Evolutionary conservation across 2,329 filamentous ascomycete genomes (phyloP), one percentile per base, ranked within the genome.

Genomic region (Diaporthe sp.): DNA sequence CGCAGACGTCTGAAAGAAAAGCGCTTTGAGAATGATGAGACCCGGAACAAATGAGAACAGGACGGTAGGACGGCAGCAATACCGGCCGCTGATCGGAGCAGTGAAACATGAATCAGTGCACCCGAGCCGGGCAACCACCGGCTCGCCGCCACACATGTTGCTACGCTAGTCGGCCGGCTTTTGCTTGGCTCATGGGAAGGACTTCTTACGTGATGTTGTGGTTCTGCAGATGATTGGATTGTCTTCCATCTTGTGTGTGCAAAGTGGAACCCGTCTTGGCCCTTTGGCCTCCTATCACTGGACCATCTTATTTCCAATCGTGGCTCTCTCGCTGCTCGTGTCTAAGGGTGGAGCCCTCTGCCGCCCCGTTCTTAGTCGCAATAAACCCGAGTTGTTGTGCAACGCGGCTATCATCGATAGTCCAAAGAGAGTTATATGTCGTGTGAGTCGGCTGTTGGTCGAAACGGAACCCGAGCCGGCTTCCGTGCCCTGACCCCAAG

Each of bases 71-170:
- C 42, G 42, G 62, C 62, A 46, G 62, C 15, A 7, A 37, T 19
- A 25, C 42, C 62, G 62, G 62, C 42, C 62, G 62, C 46, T 68
- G 62, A 68, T 68, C 62, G 62, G 62, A 68, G 46, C 10, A 17
- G 17, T 10, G 28, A 46, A 25, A 22, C 62, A 68, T 49, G 62
- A 51, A 51, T 68, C 44, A 68, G 62, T 37, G 4, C 62, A n/a
- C 19, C 61, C 15, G 44, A n/a, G 17, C 28, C 44, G 62, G 62
- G 17, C 19, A 51, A 19, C 31, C 44, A 68, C 62, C 62, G 62
- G 62, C 34, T 37, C 22, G 34, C 57, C 57, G 34, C 57, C 9
- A n/a, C 28, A 28, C 31, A 34, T 15, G 15, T 10, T 51, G 44
- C 44, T 17, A 31, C 44, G 44, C 61, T 46, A 70, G 65, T n/a